Percentiles rank a stretch among this genome's conserved stretches.
Evolutionary conservation across 2,329 filamentous ascomycete species (phyloP).

Genomic region (Cercospora nicotianae): DNA sequence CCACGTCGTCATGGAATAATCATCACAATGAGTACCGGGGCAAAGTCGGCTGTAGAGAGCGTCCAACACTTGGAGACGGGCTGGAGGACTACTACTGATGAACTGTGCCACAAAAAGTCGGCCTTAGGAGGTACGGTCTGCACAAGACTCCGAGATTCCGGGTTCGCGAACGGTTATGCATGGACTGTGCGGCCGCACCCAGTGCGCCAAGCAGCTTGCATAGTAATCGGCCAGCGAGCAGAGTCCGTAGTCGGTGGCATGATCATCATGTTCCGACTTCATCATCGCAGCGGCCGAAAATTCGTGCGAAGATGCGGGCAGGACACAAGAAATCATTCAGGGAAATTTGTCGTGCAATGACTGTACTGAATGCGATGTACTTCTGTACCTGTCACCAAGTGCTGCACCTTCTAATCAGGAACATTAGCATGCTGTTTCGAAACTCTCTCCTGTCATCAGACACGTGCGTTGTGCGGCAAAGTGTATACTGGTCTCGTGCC

Average conservation of each 20-base stretch:
- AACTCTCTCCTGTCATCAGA: neutral
- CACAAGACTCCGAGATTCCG: neutral
- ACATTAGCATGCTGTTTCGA: neutral
- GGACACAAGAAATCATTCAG: neutral
- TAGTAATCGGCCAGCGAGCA: neutral
- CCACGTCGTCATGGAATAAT: neutral
- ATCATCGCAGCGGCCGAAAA: neutral
- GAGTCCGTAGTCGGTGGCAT: neutral
- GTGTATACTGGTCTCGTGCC: neutral
- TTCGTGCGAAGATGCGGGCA: neutral
- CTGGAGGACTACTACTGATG: neutral
- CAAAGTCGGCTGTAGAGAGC: neutral
- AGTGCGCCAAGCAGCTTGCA: neutral
- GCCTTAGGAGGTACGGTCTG: neutral
- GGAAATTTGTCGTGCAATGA: neutral
- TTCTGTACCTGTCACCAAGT: neutral
- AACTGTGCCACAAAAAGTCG: neutral
- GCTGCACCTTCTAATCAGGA: neutral
- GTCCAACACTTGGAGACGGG: neutral
- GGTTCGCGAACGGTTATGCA: neutral
- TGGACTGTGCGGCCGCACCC: neutral
- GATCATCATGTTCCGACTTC: neutral
- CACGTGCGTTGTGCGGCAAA: neutral
- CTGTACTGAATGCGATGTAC: neutral
- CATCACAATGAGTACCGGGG: neutral